Conservation (phyloP, 768 basidiomycete species). For the Mycena vitilis region DNA sequence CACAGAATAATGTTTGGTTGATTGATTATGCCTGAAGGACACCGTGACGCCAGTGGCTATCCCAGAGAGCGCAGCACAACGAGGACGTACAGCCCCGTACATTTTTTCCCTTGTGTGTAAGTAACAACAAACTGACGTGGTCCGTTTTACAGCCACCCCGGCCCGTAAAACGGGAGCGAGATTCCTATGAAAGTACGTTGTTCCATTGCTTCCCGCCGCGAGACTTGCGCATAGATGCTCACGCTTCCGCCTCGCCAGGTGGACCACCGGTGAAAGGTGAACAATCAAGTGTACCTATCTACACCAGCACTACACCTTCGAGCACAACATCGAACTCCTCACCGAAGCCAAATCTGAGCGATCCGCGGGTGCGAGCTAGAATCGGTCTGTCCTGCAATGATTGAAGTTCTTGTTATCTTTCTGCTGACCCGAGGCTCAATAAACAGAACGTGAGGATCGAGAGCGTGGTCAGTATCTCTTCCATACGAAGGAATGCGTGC, state of each 20-base stretch:
- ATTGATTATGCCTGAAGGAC: neutral
- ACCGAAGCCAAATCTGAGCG: neutral
- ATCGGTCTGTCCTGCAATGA: neutral
- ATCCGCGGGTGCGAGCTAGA: constrained; percentile 12
- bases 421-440: neutral
- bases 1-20: no score
- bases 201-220: neutral
- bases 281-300: no score
- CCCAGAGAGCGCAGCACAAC: constrained; percentile 3
- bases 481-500: neutral
- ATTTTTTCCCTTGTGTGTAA: neutral
- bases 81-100: constrained; percentile 9
- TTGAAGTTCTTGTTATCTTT: neutral
- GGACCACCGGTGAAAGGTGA: constrained; percentile 20
- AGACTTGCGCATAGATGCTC: no score
- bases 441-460: neutral
- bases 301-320: neutral
- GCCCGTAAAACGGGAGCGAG: constrained; percentile 16
- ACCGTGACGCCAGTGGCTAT: neutral
- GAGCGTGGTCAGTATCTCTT: neutral
- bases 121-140: neutral
- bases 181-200: neutral
- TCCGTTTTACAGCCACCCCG: neutral
- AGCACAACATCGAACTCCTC: no score
- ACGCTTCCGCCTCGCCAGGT: neutral